Conservation (phyloP, 2,329 filamentous ascomycete species). For the Penicillium carneum region DNA sequence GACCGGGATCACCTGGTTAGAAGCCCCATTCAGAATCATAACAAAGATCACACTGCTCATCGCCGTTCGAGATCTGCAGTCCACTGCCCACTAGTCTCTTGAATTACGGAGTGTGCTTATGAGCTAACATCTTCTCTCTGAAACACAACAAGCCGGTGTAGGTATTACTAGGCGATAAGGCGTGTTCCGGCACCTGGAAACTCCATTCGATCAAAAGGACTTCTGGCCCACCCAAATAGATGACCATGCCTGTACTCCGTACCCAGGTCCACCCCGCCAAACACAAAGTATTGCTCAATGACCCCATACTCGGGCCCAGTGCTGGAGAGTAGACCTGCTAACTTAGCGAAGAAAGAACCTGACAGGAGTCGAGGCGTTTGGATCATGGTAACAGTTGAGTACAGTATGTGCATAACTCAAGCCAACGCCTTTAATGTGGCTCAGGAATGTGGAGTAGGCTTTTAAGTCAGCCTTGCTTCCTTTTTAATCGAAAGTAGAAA, state of each 20-base stretch:
- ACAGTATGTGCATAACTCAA: constrained; percentile 22
- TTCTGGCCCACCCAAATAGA: constrained; percentile 48
- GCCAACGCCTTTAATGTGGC: constrained; percentile 56
- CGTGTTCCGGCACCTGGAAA: constrained; percentile 50
- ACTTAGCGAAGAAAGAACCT: constrained; percentile 51
- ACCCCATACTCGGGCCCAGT: constrained; percentile 48
- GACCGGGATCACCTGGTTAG: constrained; percentile 60
- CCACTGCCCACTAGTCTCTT: constrained; percentile 45
- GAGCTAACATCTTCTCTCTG: constrained; percentile 50
- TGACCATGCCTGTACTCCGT: constrained; percentile 55
- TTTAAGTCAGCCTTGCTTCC: constrained; percentile 48
- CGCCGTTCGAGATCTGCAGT: constrained; percentile 54
- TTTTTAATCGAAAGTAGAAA: constrained; percentile 44
- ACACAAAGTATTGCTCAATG: constrained; percentile 56
- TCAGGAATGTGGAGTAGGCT: constrained; percentile 51
- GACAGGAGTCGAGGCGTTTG: constrained; percentile 51
- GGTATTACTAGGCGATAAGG: constrained; percentile 40
- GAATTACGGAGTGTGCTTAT: constrained; percentile 1
- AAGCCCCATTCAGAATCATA: constrained; percentile 65
- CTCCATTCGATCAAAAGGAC: constrained; percentile 58
- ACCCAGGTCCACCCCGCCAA: constrained; percentile 53
- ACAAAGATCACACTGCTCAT: constrained; percentile 58
- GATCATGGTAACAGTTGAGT: constrained; percentile 62
- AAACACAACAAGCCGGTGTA: constrained; percentile 57
- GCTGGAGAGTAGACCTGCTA: constrained; percentile 40